Evolutionary conservation across 768 basidiomycete species (phyloP), one percentile per base, ranked within the genome.

Genomic region (Lactarius quietus): DNA sequence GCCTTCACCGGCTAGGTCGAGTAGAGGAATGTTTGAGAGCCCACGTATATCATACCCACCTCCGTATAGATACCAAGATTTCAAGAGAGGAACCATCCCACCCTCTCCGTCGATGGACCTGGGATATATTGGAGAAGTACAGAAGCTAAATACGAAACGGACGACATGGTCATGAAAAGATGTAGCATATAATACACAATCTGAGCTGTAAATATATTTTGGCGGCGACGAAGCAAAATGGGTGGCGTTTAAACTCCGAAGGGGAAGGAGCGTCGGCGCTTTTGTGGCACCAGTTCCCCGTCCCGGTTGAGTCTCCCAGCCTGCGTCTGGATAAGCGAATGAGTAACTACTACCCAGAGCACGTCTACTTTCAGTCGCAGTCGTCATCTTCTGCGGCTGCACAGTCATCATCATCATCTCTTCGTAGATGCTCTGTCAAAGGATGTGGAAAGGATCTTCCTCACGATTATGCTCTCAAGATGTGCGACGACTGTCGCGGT

Each of bases 401-500:
- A n/a, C 38, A 28, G 29, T 51, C 55, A 38, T 6, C 62, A 12
- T 2, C 28, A 10, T 43, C 67, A 33, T 63, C 62, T 20, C 53
- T 39, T 26, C 67, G 69, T 6, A 55, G 43, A 29, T 83, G 82
- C 66, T 79, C 81, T 9, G 80, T 84, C 36, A 77, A 80, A 61
- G 80, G 80, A 43, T 85, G 83, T 71, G 66, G 68, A 18, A 73
- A 74, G 26, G 56, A 69, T 5, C 65, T 82, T 28, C 68, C 73
- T n/a, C 57, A 62, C 7, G 72, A 72, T 7, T 74, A 75, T 23
- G 53, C 68, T 4, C 78, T 75, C 71, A 84, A 81, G 73, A 84
- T 85, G 84, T 86, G 83, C 76, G 79, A 82, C 26, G 68, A 67
- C 1, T 85, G 83, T 74, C 76, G 84, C 28, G 76, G 78, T 41